Base-by-base conservation (phyloP, 2,329 filamentous ascomycete species). In the Amphichorda felina region DNA sequence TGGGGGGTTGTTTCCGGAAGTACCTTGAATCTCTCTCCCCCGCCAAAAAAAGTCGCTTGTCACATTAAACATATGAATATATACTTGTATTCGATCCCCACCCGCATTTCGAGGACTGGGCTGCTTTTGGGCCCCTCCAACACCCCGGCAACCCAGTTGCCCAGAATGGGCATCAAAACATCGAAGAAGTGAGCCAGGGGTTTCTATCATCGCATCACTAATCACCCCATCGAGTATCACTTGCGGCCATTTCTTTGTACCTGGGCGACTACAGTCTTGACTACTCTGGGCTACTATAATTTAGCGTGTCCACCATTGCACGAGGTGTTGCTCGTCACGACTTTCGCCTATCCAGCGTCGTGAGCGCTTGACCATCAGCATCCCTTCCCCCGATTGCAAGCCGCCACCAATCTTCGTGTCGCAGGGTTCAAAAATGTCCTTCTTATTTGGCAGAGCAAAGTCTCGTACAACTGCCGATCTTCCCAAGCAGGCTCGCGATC, bases 401-500 rank as follows among this genome's bases (percentile, higher is more conserved):
- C 21, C 21, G 11, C 24, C 24, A 16, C 33, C 34, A 8, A 15
- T 11, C 32, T 24, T 24, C n/a, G 18, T 21, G 17, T 22, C 37
- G 34, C 30, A 32, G 17, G 18, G 17, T 33, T 9, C 29, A 38
- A 46, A 31, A 40, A 71, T 71, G 67, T 70, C 70, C 22, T 75
- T 75, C 49, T 55, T 75, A 33, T 75, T 75, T 43, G 68, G 67
- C 39, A 61, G 70, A 48, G 63, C 61, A 37, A 60, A 67, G 41
- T 61, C 66, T 43, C 62, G 69, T 44, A 63, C 68, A 38, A 63
- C 66, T 17, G 58, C 65, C 32, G 70, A 75, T 47, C 56, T 75
- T 29, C 63, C 69, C 38, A 70, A 68, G 47, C 70, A 74, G 50
- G 70, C 70, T 30, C 63, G 64, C 40, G 70, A 73, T 21, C 63